Evolutionary conservation across 129 eudicot genomes (phyloP), one percentile per base, ranked within the genome.

Genomic region (Glebionis coronaria): DNA sequence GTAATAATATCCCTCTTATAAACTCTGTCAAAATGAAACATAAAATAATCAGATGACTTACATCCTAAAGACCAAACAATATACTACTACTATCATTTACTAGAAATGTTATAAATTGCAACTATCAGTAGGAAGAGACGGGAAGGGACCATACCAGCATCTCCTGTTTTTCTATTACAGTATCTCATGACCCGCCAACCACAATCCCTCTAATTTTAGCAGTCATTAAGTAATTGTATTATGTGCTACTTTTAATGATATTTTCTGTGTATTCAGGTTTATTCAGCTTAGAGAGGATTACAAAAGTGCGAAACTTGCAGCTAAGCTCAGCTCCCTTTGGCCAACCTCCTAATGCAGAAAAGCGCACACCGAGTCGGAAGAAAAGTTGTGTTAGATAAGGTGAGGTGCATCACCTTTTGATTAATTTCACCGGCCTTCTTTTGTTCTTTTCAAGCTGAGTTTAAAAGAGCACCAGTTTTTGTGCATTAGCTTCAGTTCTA

Each of bases 231-330:
- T 35, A 35, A 35, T 35, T 35, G 2, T 35, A 35, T 58, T 19
- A 4, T 14, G 56, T 21, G 44, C 27, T 45, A 8, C 27, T 19
- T 42, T 25, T 69, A 44, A 28, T 15, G 21, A 14, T 38, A 25
- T 51, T 6, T 23, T 56, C 40, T 19, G 27, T 53, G 55, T 50
- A 6, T 67, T 63, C 88, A 90, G 97, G 80, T 90, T 90, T 67
- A 87, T 90, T 78, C 87, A 90, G 79, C 95, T 90, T 54, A 82
- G 97, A 78, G 97, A 90, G 68, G 97, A 90, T 81, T 90, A 86
- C 78, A 90, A 90, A 75, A 86, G 95, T 65, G 97, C 97, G 73
- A 90, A 84, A 71, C 90, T 90, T 14, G 97, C 97, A 52, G 75
- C 97, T 50, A 82, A 68, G 49, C 97, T 90, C 60, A 78, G 86